A percentile compares a stretch with the other conserved stretches of the same genome.
phyloP scores from a whole-genome alignment of 148 eudicot genomes.

The Cornus suecica region DNA sequence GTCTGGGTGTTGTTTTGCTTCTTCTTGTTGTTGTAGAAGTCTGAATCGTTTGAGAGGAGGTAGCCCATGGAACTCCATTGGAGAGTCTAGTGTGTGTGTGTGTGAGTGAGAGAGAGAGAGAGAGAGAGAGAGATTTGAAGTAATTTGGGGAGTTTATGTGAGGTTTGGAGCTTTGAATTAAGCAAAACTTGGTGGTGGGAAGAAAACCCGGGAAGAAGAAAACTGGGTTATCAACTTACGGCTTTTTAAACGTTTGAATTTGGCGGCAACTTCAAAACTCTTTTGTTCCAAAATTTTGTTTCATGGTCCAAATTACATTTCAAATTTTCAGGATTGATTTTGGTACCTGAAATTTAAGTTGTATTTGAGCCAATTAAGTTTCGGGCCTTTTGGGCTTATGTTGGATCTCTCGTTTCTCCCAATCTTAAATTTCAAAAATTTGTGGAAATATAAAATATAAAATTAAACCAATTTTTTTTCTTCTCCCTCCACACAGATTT shows the following conservation, averaged over 20 bases:
- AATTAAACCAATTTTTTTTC: no score
- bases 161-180: neutral
- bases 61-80: conserved; percentile 52
- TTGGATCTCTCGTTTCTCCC: no score
- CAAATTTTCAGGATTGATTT: neutral
- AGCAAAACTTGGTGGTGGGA: neutral
- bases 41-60: conserved; percentile 77
- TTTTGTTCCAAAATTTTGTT: neutral
- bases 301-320: neutral
- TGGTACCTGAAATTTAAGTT: neutral
- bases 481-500: no score
- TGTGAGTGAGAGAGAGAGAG: conserved; percentile 16
- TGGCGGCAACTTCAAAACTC: conserved; percentile 14
- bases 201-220: conserved; percentile 22
- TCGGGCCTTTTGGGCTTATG: neutral
- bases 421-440: no score
- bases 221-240: neutral
- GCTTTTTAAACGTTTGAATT: conserved; percentile 8
- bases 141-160: conserved; percentile 3
- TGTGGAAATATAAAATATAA: no score
- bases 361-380: neutral
- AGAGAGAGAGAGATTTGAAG: conserved; percentile 14
- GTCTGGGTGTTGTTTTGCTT: neutral
- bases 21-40: conserved; percentile 50
- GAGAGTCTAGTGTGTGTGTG: conserved; percentile 5